A percentile compares a stretch with the other conserved stretches of the same genome.
Conservation (phyloP, 176 grass and related monocot species). For the Leersia perrieri region DNA sequence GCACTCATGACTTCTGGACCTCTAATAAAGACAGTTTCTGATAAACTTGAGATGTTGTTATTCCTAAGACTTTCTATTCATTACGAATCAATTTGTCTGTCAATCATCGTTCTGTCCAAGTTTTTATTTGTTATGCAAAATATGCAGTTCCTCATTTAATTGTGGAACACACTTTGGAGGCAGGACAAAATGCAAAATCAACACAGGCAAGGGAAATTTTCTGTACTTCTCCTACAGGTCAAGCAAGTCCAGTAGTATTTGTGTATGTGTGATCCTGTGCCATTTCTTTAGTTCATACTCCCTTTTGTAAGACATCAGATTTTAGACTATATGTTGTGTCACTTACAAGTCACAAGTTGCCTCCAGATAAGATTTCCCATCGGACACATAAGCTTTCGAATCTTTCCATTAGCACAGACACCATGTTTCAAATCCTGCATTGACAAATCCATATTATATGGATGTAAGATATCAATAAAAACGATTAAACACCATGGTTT, state of each 20-base stretch:
- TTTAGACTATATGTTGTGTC: neutral
- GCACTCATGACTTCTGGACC: neutral
- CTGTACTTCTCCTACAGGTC: neutral
- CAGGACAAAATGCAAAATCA: neutral
- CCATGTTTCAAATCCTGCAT: neutral
- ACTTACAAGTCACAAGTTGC: neutral
- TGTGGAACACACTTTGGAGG: neutral
- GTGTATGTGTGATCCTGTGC: neutral
- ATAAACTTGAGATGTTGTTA: neutral
- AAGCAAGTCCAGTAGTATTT: neutral
- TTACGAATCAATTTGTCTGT: neutral
- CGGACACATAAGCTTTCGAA: neutral
- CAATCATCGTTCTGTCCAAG: neutral
- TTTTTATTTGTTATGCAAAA: neutral
- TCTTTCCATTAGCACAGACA: neutral
- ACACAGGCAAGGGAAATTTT: neutral
- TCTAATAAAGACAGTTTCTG: neutral
- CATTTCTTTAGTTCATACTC: neutral
- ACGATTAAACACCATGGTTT: neutral
- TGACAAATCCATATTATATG: neutral
- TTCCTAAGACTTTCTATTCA: neutral
- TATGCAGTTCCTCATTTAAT: neutral
- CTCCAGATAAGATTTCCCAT: neutral
- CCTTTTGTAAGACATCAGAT: neutral
- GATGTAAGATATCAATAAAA: neutral